A percentile compares a stretch with the other conserved stretches of the same genome.
These are phyloP conservation scores for Cyclanthera cordifolia DNA, from an alignment of 306 rosid species.

Conservation along the genomic window DNA sequence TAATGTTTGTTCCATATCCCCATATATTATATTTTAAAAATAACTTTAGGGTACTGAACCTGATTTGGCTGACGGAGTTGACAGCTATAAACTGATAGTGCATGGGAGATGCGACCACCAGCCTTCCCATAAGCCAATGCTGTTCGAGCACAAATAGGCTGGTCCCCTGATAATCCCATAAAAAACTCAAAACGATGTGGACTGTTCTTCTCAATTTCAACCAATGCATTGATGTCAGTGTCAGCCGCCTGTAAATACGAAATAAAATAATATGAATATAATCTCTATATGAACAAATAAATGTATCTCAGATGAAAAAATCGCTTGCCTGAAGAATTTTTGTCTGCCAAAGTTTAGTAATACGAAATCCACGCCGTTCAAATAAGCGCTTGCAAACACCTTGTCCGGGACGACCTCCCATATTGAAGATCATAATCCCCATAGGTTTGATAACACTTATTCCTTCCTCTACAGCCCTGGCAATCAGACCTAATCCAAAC, in stretches of 20 bases:
- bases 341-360: slow-evolving; percentile 93
- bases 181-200: slow-evolving; percentile 99
- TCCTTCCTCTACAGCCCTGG: slow-evolving; percentile 98
- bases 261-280: slow-evolving; percentile 22
- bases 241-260: slow-evolving; percentile 68
- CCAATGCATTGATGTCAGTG: slow-evolving; percentile 88
- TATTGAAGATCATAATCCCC: slow-evolving; percentile 92
- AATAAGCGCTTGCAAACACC: slow-evolving; percentile 80
- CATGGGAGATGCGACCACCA: slow-evolving; percentile 88
- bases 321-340: slow-evolving; percentile 78
- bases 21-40: slow-evolving; percentile 19
- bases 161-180: slow-evolving; percentile 98
- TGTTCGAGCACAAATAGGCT: slow-evolving; percentile 89
- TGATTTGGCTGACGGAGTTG: slow-evolving; percentile 92
- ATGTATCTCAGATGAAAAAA: slow-evolving; percentile 9
- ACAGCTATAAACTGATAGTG: slow-evolving; percentile 92
- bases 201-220: slow-evolving; percentile 94
- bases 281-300: slow-evolving; percentile 14
- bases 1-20: slow-evolving; percentile 9
- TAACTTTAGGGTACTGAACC: slow-evolving; percentile 33
- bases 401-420: slow-evolving; percentile 99
- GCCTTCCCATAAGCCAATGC: slow-evolving; percentile 93
- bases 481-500: slow-evolving; percentile 89
- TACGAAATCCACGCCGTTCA: slow-evolving; percentile 82
- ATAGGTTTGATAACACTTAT: slow-evolving; percentile 72